Conservation (phyloP, 1,284 basidiomycete genomes). For the Thecaphora thlaspeos region DNA sequence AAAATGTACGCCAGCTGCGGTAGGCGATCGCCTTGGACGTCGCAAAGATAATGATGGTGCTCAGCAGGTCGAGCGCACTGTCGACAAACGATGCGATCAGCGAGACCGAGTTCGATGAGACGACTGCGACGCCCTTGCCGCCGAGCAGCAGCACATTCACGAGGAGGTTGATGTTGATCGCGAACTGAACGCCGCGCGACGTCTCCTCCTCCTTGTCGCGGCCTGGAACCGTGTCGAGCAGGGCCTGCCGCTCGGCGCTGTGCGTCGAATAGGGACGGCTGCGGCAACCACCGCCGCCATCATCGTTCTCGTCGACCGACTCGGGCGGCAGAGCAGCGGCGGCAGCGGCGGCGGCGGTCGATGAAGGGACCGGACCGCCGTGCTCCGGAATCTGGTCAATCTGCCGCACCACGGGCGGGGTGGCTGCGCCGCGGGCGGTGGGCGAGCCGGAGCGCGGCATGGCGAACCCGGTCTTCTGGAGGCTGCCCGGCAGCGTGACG, state of each 20-base stretch:
- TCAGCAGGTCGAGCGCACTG: slow-evolving; percentile 63
- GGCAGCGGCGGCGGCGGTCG: no score
- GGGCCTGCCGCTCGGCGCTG: slow-evolving; percentile 44
- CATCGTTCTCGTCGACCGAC: background rate
- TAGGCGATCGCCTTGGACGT: slow-evolving; percentile 50
- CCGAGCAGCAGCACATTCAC: slow-evolving; percentile 62
- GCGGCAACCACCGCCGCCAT: slow-evolving; percentile 11
- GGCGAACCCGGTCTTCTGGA: slow-evolving; percentile 5
- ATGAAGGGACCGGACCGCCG: no score
- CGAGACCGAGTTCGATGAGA: slow-evolving; percentile 64
- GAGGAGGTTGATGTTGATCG: slow-evolving; percentile 53
- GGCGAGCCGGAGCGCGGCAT: slow-evolving; percentile 11
- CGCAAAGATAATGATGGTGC: slow-evolving; percentile 60
- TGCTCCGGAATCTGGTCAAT: slow-evolving; percentile 24
- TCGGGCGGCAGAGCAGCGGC: background rate
- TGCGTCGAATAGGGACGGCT: slow-evolving; percentile 21
- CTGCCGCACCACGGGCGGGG: no score
- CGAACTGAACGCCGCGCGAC: slow-evolving; percentile 44
- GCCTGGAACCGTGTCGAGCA: slow-evolving; percentile 51
- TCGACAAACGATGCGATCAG: slow-evolving; percentile 64
- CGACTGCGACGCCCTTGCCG: slow-evolving; percentile 62
- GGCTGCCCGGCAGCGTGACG: slow-evolving; percentile 8
- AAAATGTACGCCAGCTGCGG: slow-evolving; percentile 48
- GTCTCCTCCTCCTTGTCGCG: slow-evolving; percentile 46
- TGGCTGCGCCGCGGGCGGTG: slow-evolving; percentile 14